A percentile compares a stretch with the other conserved stretches of the same genome.
phyloP scores from a whole-genome alignment of 768 basidiomycete genomes.

The Porphyrellus cyaneotinctus region DNA sequence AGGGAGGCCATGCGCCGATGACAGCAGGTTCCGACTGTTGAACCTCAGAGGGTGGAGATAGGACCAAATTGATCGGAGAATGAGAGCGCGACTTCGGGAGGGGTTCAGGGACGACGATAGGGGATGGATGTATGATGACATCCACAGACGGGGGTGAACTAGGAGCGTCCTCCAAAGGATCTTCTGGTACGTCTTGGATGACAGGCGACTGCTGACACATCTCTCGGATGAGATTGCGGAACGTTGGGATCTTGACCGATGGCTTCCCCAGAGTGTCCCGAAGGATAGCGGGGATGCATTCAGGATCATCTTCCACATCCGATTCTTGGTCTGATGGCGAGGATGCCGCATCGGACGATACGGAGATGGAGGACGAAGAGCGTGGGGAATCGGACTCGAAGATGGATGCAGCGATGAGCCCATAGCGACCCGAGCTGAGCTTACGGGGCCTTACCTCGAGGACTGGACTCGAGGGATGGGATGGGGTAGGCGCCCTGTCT shows the following conservation, averaged over 20 bases:
- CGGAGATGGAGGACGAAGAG: conserved; percentile 40
- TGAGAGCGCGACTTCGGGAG: conserved; percentile 35
- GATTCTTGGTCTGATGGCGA: conserved; percentile 41
- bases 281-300: conserved; percentile 12
- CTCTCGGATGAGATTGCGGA: conserved; percentile 30
- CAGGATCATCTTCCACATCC: conserved; percentile 49
- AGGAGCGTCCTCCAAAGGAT: conserved; percentile 8
- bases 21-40: conserved; percentile 35
- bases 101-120: conserved; percentile 16
- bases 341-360: conserved; percentile 33
- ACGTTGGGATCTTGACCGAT: conserved; percentile 30
- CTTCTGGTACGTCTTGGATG: conserved; percentile 9
- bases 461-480: conserved; percentile 30
- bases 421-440: conserved; percentile 58
- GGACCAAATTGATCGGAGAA: conserved; percentile 48
- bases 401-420: conserved; percentile 40
- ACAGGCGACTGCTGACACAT: conserved; percentile 21
- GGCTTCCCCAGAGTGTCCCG: conserved; percentile 13
- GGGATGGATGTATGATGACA: conserved; percentile 11
- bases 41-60: conserved; percentile 25
- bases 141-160: conserved; percentile 6
- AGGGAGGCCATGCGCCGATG: conserved; percentile 43
- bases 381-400: conserved; percentile 23
- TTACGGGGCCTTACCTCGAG: conserved; percentile 23
- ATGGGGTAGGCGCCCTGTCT: conserved; percentile 1